These are phyloP conservation scores for Parathielavia hyrcaniae DNA, from an alignment of 495 filamentous ascomycete genomes.

Conservation along the genomic window DNA sequence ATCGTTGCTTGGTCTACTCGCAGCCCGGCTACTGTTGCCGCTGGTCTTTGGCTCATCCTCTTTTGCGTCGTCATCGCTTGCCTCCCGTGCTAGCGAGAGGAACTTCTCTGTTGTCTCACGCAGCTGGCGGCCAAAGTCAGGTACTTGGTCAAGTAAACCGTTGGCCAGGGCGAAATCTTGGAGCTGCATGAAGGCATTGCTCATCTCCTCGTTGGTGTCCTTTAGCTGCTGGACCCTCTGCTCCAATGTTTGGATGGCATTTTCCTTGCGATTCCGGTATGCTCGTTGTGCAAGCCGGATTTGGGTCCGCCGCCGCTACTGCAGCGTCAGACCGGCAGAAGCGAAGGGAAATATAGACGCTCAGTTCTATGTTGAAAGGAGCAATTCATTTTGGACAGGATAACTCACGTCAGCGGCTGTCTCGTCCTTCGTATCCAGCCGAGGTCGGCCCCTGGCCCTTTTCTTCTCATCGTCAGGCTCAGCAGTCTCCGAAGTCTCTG, in stretches of 20 bases:
- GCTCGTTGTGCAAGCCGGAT: constrained; percentile 80
- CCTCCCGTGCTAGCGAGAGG: constrained; percentile 38
- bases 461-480: constrained; percentile 43
- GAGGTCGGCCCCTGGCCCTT: constrained; percentile 56
- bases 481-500: constrained; percentile 13
- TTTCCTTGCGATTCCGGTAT: constrained; percentile 79
- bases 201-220: constrained; percentile 64
- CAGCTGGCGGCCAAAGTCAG: constrained; percentile 48
- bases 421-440: constrained; percentile 65
- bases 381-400: not conserved
- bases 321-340: constrained; percentile 11
- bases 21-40: constrained; percentile 4
- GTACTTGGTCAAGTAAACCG: constrained; percentile 45
- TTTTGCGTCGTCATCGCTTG: constrained; percentile 31
- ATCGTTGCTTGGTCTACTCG: not conserved
- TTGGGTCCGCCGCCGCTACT: constrained; percentile 75
- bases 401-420: constrained; percentile 48
- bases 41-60: constrained; percentile 21
- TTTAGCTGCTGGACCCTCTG: constrained; percentile 59
- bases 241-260: constrained; percentile 67
- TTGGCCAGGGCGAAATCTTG: constrained; percentile 52
- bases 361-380: not conserved
- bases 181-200: constrained; percentile 62
- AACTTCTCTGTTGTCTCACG: constrained; percentile 41
- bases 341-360: not conserved